Evolutionary conservation across 805 yeast species (phyloP), one percentile per base, ranked within the genome.

Genomic region (Jamesozyma jinghongensis): DNA sequence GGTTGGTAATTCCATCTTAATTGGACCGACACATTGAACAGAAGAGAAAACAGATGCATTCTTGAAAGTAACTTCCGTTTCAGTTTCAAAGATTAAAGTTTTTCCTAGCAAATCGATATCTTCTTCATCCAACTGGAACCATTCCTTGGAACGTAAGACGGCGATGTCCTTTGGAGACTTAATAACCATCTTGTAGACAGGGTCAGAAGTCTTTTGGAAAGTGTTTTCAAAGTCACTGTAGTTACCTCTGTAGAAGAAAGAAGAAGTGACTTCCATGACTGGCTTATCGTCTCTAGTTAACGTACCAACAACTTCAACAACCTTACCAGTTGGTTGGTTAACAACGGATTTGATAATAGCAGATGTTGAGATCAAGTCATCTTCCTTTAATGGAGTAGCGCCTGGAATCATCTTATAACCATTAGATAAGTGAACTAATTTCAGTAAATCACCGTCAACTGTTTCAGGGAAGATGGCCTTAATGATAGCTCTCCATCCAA

Each of bases 401-500:
- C 94, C 95, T 38, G 96, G 87, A 46, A 79, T 65, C 94, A 90
- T 85, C 63, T 77, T 77, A 74, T 90, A 94, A 46, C 95, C 88
- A 65, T 92, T 92, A 38, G 95, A 85, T 66, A 92, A 71, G 65
- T 92, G 99, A 42, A 92, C 98, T 58, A 92, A 75, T 63, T 81
- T 83, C 68, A 92, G 73, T 59, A 92, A 73, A 63, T 92, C 98
- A 67, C 98, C 98, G 63, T 94, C 97, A 56, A 92, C 94, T 48
- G 81, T 78, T 61, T 77, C 77, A 41, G 98, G 98, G 92, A 92
- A 92, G 54, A 92, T 85, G n/a, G 97, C 88, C 71, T 84, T 86
- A 70, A 92, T 90, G 61, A 92, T 90, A 38, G 97, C 94, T 69
- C 82, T 83, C 99, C 99, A 92, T 35, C 98, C 97, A 54, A 88